Evolutionary conservation across 257 asterid genomes (phyloP).

Genomic region (Scutellaria baicalensis): DNA sequence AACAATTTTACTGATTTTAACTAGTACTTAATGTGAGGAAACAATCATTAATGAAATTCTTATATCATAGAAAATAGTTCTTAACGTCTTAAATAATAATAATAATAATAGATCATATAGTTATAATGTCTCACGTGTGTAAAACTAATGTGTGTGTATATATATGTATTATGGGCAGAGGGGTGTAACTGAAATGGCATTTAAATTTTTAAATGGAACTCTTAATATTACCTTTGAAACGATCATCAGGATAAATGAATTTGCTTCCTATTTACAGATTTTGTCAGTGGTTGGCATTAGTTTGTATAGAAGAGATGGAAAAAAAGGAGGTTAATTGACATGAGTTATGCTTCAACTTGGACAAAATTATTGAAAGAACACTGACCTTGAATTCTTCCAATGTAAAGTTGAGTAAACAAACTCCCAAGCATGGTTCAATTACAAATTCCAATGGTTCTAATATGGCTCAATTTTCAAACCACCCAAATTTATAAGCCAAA

Average conservation of each 20-base stretch:
- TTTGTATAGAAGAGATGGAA: slow-evolving; percentile 46
- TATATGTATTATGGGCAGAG: background rate
- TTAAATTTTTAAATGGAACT: background rate
- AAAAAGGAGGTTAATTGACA: background rate
- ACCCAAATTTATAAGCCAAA: too few species aligned
- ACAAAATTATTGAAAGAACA: slow-evolving; percentile 8
- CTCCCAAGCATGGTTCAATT: slow-evolving; percentile 99
- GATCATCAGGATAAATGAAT: slow-evolving; percentile 89
- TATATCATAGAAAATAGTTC: too few species aligned
- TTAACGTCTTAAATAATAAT: too few species aligned
- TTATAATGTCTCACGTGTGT: too few species aligned
- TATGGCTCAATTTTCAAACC: too few species aligned
- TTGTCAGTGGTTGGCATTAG: slow-evolving; percentile 96
- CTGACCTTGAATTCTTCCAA: slow-evolving; percentile 97
- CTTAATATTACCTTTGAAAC: slow-evolving; percentile 69
- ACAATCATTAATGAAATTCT: too few species aligned
- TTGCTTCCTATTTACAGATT: slow-evolving; percentile 95
- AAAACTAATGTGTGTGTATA: too few species aligned
- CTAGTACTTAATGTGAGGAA: too few species aligned
- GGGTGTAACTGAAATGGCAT: background rate
- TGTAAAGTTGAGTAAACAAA: slow-evolving; percentile 93
- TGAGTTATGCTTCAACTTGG: slow-evolving; percentile 6
- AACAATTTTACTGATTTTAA: too few species aligned
- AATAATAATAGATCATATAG: too few species aligned
- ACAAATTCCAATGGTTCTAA: slow-evolving; percentile 84